Evolutionary conservation across 2,329 filamentous ascomycete species (phyloP), one percentile per base, ranked within the genome.

Genomic region (Chlorencoelia australis): DNA sequence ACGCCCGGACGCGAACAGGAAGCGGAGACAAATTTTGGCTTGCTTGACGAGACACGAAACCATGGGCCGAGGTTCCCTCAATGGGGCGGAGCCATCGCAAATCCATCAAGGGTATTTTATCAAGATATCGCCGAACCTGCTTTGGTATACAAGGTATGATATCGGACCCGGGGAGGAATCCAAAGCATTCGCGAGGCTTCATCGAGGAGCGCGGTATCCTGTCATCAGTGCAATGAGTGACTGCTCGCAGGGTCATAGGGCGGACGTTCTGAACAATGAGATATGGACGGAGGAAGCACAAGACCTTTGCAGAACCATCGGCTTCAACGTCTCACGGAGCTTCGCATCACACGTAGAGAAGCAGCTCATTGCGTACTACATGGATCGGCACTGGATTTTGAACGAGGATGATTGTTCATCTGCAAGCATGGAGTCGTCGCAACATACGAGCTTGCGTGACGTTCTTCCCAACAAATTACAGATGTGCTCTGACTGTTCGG

Each of bases 301-400:
- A 33, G 36, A 33, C 30, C 36, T 39, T 33, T 33, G 29, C 24
- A 33, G 30, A 39, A 39, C 17, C 30, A 39, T 39, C 20, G 7
- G 29, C 36, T 39, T 39, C 30, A 22, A 39, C 36, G 30, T 39
- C 36, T 39, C 36, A 20, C 30, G 30, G 22, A 39, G 30, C 36
- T 39, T n/a, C 22, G 16, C 30, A 29, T 39, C 22, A 20, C 25
- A 36, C 19, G 13, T 36, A 22, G 27, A 35, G 33, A 35, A 35
- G 33, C 25, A 35, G 33, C 33, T 35, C 25, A 35, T 35, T 35
- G 25, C 25, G 25, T 35, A 35, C 25, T 35, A 35, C 15, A 35
- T 35, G 17, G 33, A 35, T 28, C 33, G 22, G 16, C 25, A 35
- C 33, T 35, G 25, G 33, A 35, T 35, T 29, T 35, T 35, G 16